Percentiles rank a stretch among this genome's conserved stretches.
These are phyloP conservation scores for Entomophthora muscae DNA, from an alignment of 371 early-diverging fungal genomes.

Conservation along the genomic window DNA sequence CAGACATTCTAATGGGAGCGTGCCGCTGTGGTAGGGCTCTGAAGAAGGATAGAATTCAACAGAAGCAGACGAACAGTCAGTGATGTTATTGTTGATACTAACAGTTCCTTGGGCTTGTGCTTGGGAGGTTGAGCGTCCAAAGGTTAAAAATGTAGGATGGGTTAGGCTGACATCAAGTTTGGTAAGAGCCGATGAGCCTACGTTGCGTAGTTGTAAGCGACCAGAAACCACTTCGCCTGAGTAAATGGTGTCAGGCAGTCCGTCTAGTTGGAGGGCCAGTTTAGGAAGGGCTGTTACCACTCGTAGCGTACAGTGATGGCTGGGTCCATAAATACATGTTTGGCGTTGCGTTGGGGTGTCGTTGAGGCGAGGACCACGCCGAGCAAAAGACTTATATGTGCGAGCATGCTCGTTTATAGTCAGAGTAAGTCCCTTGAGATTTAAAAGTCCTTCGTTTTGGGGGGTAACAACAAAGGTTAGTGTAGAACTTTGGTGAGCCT, in stretches of 20 bases:
- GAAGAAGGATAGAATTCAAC: background rate
- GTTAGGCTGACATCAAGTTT: conserved; percentile 54
- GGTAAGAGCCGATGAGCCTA: conserved; percentile 53
- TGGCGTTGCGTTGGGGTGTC: conserved; percentile 42
- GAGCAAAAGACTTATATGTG: conserved; percentile 39
- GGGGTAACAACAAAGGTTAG: conserved; percentile 52
- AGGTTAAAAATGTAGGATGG: conserved; percentile 70
- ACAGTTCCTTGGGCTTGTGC: background rate
- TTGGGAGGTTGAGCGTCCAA: conserved; percentile 21
- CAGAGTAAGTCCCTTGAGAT: conserved; percentile 56
- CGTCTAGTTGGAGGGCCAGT: conserved; percentile 51
- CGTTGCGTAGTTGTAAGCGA: conserved; percentile 60
- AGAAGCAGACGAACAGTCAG: background rate
- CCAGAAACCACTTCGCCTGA: conserved; percentile 67
- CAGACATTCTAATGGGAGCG: conserved; percentile 15
- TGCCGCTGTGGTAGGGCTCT: background rate
- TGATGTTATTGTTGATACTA: background rate
- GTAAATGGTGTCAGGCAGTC: conserved; percentile 54
- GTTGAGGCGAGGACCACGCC: conserved; percentile 56
- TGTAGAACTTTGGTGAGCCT: background rate
- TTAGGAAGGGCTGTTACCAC: conserved; percentile 74
- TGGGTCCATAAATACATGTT: conserved; percentile 37
- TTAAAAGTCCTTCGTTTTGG: conserved; percentile 49
- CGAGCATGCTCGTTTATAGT: conserved; percentile 57
- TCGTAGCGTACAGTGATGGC: conserved; percentile 44